A percentile compares a stretch with the other conserved stretches of the same genome.
phyloP scores from a whole-genome alignment of 805 yeast species.

The Candida boleticola region DNA sequence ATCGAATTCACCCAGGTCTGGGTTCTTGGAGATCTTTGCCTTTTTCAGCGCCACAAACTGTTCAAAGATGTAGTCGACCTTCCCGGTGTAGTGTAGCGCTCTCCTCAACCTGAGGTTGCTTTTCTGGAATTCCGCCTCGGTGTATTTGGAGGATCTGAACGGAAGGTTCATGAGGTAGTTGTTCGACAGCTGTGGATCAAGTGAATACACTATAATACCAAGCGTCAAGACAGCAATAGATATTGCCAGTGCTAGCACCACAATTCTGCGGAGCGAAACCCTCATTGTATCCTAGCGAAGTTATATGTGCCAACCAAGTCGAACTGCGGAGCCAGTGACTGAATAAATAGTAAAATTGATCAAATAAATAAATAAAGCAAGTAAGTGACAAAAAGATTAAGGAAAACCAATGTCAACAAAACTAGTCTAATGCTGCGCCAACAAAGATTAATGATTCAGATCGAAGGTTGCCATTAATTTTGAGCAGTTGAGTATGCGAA shows the following conservation, averaged over 20 bases:
- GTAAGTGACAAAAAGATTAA: no score
- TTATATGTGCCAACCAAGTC: no score
- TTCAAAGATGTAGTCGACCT: constrained; percentile 18
- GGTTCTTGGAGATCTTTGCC: neutral
- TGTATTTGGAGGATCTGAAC: neutral
- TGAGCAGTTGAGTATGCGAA: no score
- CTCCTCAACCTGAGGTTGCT: constrained; percentile 14
- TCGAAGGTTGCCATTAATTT: no score
- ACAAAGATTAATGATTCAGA: no score
- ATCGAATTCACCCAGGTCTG: constrained; percentile 1
- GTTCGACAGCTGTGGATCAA: neutral
- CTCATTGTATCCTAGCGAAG: neutral
- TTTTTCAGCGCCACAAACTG: constrained; percentile 11
- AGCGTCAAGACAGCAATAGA: neutral
- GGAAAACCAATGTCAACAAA: no score
- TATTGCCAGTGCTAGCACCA: neutral
- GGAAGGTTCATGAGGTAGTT: neutral
- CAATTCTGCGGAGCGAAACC: neutral
- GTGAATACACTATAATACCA: neutral
- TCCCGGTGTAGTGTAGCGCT: constrained; percentile 23
- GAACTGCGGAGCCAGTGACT: no score
- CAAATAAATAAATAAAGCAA: no score
- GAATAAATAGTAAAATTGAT: no score
- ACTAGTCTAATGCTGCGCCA: no score
- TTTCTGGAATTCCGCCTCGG: constrained; percentile 6